Evolutionary conservation across 352 stramenopile species (phyloP).

Genomic region (Elongisporangium anandrum): DNA sequence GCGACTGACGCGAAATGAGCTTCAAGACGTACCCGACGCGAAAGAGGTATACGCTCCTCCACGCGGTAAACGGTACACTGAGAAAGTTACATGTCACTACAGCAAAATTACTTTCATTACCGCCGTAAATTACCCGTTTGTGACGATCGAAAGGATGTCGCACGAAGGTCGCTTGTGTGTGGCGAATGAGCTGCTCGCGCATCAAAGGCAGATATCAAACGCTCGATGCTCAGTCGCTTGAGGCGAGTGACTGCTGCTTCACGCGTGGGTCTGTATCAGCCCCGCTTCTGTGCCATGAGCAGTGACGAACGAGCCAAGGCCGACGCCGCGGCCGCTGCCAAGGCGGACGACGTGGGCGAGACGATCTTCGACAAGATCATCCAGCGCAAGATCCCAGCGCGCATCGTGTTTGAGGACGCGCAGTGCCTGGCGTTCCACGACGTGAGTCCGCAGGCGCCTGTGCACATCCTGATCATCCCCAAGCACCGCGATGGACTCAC

Average conservation of each 20-base stretch:
- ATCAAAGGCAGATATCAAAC: background rate
- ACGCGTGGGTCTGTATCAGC: constrained; percentile 1
- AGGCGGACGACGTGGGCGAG: constrained; percentile 45
- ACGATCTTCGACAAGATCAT: constrained; percentile 99
- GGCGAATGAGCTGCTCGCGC: background rate
- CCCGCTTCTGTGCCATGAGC: constrained; percentile 13
- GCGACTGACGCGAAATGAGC: background rate
- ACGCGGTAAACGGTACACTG: background rate
- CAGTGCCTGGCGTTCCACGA: constrained; percentile 97
- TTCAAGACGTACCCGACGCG: background rate
- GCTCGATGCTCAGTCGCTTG: background rate
- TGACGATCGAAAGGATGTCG: no score
- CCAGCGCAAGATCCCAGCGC: constrained; percentile 89
- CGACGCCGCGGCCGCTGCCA: constrained; percentile 27
- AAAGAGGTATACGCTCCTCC: background rate
- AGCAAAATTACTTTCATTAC: background rate
- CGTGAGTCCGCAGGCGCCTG: constrained; percentile 94
- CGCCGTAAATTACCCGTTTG: no score
- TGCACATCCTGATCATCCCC: constrained; percentile 97
- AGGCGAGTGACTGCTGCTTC: background rate
- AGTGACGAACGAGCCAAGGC: constrained; percentile 56
- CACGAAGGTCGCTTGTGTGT: background rate
- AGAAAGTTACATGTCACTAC: background rate
- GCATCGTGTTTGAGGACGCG: constrained; percentile 96
- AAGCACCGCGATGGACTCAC: constrained; percentile 93